Evolutionary conservation across 805 yeast species (phyloP), one percentile per base, ranked within the genome.

Genomic region (Ogataea pilisensis): DNA sequence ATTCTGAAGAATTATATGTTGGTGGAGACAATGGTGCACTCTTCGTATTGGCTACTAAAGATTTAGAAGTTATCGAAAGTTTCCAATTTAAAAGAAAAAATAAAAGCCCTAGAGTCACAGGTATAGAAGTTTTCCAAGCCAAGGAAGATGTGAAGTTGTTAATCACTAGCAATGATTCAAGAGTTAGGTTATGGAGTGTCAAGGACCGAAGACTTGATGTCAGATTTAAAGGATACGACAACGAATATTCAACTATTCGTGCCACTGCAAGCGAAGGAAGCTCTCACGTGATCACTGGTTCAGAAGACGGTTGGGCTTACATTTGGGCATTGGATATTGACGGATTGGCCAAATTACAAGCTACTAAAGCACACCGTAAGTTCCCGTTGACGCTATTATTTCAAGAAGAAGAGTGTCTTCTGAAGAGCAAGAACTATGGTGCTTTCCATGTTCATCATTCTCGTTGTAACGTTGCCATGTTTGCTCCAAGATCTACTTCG

Each of bases 271-370:
- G 81, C 19, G 86, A 78, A 38, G 80, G 80, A 50, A 63, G 69
- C 38, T 54, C 64, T 11, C 76, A 75, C 53, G 72, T 89, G 5
- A 72, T 89, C 8, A 71, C 85, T 7, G 95, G 95, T 0, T 84
- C 95, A 11, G 96, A 90, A 57, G 93, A 90, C 63, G 87, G 85
- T 50, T 80, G 89, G 80, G 76, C 85, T 12, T 90, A 89, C 55
- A 65, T 86, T 11, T 91, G 98, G 98, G 72, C 74, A 41, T 60
- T 73, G 14, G 45, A 49, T 24, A 25, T 35, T 4, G 49, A 43
- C 7, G 44, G 39, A 13, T 5, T 49, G 4, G 27, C 37, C 8
- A 20, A 39, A 11, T n/a, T 24, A 12, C 42, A 41, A 13, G 25
- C 34, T 8, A 27, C 29, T 18, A 45, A 43, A 35, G 28, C 43